Base-by-base conservation (phyloP, 164 flowering plant species). In the Vitis amurensis region DNA sequence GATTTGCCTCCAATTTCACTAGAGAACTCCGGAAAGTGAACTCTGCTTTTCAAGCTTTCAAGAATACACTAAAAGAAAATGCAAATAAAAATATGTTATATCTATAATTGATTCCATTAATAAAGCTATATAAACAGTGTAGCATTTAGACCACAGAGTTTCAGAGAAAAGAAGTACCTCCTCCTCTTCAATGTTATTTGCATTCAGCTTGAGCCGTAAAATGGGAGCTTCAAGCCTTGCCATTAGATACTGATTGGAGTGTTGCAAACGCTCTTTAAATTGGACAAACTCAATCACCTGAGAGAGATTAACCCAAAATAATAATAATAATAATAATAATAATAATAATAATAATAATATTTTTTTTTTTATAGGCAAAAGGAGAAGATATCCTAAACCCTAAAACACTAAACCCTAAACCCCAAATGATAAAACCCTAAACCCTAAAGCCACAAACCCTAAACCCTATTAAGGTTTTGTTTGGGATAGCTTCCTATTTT, bases 241-340 rank as follows among this genome's bases (percentile, higher is more conserved):
- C 73, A 86, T 59, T 61, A 88, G 58, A 80, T 93, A 91, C 71
- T 90, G 97, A 78, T 75, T 77, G 55, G 99, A 93, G 44, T 75
- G 87, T 68, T 91, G 91, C 79, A 95, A 74, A 62, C 84, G 74
- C 66, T 91, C 90, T 79, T 87, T 89, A 61, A 95, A 93, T 72
- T 88, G 94, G 59, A 95, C 98, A 83, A 95, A 93, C 70, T 95
- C 98, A 74, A 95, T 84, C 31, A 84, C 97, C 98, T 95, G 82
- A 31, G 71, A 69, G 82, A 31, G 71, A 69, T 3, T 37, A 37
- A 37, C 44, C 44, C 27, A 23, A 4, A 37, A 37, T 37, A 37
- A 37, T 37, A 37, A 66, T 8, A 19, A 64, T 37, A 8, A 61
- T 16, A 52, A 14, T n/a, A n/a, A n/a, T n/a, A n/a, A n/a, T n/a